Percentiles rank a stretch among this genome's conserved stretches.
Evolutionary conservation across 2,329 filamentous ascomycete species (phyloP).

Genomic region (Macrophomina pseudophaseolina): DNA sequence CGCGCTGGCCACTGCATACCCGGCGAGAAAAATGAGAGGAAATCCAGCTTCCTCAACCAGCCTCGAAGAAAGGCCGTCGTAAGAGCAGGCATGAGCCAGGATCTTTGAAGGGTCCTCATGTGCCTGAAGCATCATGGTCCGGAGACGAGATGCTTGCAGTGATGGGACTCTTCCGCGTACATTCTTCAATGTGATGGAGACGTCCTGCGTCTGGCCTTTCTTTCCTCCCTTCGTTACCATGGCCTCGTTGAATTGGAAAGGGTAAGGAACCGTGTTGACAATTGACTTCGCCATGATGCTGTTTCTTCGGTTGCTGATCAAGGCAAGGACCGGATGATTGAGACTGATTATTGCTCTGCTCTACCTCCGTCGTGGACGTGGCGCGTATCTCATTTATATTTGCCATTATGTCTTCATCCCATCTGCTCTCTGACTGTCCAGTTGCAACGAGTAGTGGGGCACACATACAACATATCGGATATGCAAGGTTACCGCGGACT

Average conservation of each 20-base stretch:
- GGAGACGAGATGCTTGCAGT: slow-evolving; percentile 46
- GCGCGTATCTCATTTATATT: not conserved
- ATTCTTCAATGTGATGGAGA: slow-evolving; percentile 34
- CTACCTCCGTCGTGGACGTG: not conserved
- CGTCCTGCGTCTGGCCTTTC: slow-evolving; percentile 25
- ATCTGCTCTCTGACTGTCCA: not conserved
- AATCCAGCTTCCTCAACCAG: slow-evolving; percentile 55
- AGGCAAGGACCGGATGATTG: not conserved
- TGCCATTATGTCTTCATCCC: not conserved
- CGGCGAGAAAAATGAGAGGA: slow-evolving; percentile 52
- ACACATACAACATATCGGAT: not conserved
- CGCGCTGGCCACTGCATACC: slow-evolving; percentile 49
- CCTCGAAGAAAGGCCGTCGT: slow-evolving; percentile 52
- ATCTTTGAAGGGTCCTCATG: slow-evolving; percentile 51
- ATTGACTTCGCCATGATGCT: slow-evolving; percentile 36
- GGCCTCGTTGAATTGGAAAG: slow-evolving; percentile 38
- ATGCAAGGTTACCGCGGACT: slow-evolving; percentile 5
- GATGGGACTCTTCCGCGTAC: slow-evolving; percentile 47
- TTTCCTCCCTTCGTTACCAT: slow-evolving; percentile 6
- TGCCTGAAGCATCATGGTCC: slow-evolving; percentile 47
- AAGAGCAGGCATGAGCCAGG: slow-evolving; percentile 50
- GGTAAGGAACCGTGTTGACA: slow-evolving; percentile 41
- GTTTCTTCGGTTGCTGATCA: not conserved
- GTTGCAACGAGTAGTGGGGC: not conserved
- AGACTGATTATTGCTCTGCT: not conserved